Conservation (phyloP, 306 rosid genomes). For the Inga leiocalycina region DNA sequence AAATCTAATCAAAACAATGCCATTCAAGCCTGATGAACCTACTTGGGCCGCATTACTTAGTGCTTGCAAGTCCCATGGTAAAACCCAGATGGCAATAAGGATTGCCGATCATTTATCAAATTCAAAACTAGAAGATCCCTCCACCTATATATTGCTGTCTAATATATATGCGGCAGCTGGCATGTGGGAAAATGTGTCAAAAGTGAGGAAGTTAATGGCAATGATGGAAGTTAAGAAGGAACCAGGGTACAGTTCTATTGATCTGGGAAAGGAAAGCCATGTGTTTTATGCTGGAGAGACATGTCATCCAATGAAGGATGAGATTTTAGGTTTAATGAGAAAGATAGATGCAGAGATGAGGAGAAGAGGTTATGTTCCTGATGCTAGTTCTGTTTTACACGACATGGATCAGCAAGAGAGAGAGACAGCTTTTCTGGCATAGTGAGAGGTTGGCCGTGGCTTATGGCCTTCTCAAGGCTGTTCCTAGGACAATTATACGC, state of each 20-base stretch:
- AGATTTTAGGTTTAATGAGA: slow-evolving; percentile 56
- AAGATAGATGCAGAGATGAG: slow-evolving; percentile 72
- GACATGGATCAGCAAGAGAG: slow-evolving; percentile 86
- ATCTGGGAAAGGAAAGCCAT: slow-evolving; percentile 70
- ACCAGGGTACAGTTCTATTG: slow-evolving; percentile 84
- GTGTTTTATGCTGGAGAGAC: slow-evolving; percentile 91
- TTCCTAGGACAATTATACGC: slow-evolving; percentile 65
- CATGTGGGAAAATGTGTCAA: slow-evolving; percentile 77
- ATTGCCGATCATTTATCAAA: slow-evolving; percentile 61
- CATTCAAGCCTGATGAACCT: slow-evolving; percentile 79
- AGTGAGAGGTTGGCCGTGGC: slow-evolving; percentile 88
- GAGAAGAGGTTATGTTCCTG: slow-evolving; percentile 85
- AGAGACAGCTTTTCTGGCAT: slow-evolving; percentile 83
- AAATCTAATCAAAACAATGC: slow-evolving; percentile 59
- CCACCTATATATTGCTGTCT: slow-evolving; percentile 68
- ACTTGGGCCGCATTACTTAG: slow-evolving; percentile 90
- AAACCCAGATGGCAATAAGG: slow-evolving; percentile 63
- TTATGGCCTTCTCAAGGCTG: slow-evolving; percentile 76
- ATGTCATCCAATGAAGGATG: slow-evolving; percentile 71
- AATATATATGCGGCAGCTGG: slow-evolving; percentile 70
- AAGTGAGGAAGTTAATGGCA: slow-evolving; percentile 67
- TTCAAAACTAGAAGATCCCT: slow-evolving; percentile 67
- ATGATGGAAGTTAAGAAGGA: slow-evolving; percentile 69
- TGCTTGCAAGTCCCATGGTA: slow-evolving; percentile 74
- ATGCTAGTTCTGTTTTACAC: slow-evolving; percentile 75